A percentile compares a stretch with the other conserved stretches of the same genome.
phyloP scores from a whole-genome alignment of 306 rosid genomes.

The Trichosanthes cucumerina region DNA sequence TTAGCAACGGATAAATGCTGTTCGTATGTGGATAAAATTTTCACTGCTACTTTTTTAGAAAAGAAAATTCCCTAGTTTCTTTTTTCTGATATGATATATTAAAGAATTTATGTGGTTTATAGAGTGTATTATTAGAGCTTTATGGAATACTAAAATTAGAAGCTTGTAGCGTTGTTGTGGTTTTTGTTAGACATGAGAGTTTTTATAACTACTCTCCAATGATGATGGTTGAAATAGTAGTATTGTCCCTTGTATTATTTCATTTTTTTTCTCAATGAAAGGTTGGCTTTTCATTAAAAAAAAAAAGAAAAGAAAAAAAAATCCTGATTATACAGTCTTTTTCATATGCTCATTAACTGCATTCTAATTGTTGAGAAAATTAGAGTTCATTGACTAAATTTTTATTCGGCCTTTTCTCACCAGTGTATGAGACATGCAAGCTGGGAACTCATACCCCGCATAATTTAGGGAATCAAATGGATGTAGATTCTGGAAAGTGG shows the following conservation, averaged over 20 bases:
- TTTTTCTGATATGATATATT: background rate
- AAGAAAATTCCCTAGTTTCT: background rate
- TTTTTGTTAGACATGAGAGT: background rate
- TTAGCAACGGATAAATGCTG: background rate
- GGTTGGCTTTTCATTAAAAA: background rate
- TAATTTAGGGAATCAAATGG: constrained; percentile 82
- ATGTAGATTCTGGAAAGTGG: constrained; percentile 66
- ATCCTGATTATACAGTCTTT: background rate
- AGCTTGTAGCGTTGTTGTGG: background rate
- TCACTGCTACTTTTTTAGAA: background rate
- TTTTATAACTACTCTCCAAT: background rate
- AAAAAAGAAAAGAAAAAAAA: background rate
- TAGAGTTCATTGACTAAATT: constrained; percentile 13
- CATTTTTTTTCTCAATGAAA: background rate
- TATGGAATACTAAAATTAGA: background rate
- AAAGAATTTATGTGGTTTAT: background rate
- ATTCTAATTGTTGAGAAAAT: background rate
- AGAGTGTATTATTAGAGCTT: background rate
- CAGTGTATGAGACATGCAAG: constrained; percentile 97
- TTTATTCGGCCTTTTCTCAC: constrained; percentile 3
- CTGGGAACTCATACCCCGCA: constrained; percentile 90
- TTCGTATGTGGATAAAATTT: background rate
- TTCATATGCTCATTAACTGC: background rate
- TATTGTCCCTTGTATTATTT: background rate
- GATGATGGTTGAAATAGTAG: background rate